Base-by-base conservation (phyloP, 257 asterid genomes). In the Haberlea rhodopensis region DNA sequence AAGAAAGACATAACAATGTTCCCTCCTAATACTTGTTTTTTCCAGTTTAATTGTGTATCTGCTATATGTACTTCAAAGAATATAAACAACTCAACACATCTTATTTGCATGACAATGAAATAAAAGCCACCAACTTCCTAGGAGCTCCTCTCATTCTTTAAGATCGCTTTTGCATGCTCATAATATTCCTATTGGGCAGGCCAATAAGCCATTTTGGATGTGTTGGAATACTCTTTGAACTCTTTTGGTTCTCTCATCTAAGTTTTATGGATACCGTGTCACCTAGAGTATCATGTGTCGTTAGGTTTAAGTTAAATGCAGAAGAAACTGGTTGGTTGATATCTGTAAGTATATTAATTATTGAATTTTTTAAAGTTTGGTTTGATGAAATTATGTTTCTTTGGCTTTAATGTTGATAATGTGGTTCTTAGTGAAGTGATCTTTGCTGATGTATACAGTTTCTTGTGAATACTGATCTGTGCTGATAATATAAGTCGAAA, bases 211-310 rank as follows among this genome's bases (percentile, higher is more conserved):
- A 5, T 71, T 91, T 66, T 85, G 37, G 96, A 92, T 65, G 79
- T 92, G 91, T 70, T 89, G 8, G 96, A 96, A 0, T 89, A 84
- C 71, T 79, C 97, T 11, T 70, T 92, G 71, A 92, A 92, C 72
- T 84, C 91, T 5, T 74, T 89, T 8, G 97, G 78, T 60, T 87
- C 55, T 45, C 88, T 0, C 85, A 81, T 80, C 66, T 92, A 32
- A 60, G 23, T 5, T 89, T 92, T 40, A 28, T 64, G 78, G 88
- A 92, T 28, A 25, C 73, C 0, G 79, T 49, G n/a, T 64, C 88
- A 0, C 82, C 87, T 0, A 71, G 95, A 61, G 52, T 70, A 52
- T 89, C 99, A 0, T 81, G 82, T 46, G 85, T 87, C 43, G 84
- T 80, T 9, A 79, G 90, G 83, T 27, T 92, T 81, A 77, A 68